phyloP scores from a whole-genome alignment of 805 yeast species.

The Nematodospora valgi region DNA sequence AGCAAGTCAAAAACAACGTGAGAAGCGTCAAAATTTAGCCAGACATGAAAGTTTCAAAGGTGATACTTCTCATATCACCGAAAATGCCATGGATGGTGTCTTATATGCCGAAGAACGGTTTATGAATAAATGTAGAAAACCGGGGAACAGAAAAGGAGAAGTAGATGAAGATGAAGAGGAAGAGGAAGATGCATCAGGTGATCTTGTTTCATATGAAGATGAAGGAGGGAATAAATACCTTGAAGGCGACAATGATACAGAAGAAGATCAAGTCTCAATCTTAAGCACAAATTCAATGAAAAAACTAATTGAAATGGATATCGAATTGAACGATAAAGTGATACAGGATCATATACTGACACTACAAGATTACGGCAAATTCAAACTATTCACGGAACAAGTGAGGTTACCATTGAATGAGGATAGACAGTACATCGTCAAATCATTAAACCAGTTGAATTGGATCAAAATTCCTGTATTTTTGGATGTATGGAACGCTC shows the following conservation, averaged over 20 bases:
- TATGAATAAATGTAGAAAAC: constrained; percentile 4
- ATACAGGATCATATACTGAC: constrained; percentile 13
- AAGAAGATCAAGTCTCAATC: constrained; percentile 9
- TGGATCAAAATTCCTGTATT: constrained; percentile 81
- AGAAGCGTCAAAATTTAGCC: constrained; percentile 21
- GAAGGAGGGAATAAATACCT: constrained; percentile 12
- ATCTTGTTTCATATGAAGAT: constrained; percentile 13
- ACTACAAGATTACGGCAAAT: constrained; percentile 17
- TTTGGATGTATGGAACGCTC: constrained; percentile 74
- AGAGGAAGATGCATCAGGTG: too few species aligned
- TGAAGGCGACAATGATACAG: constrained; percentile 10
- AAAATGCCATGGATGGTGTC: constrained; percentile 32
- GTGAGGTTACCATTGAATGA: constrained; percentile 31
- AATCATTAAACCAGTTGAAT: constrained; percentile 55
- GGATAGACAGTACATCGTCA: constrained; percentile 39
- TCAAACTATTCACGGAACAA: constrained; percentile 27
- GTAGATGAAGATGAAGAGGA: constrained; percentile 5
- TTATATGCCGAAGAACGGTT: constrained; percentile 32
- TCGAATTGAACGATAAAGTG: constrained; percentile 21
- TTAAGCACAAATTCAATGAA: constrained; percentile 8
- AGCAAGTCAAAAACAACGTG: constrained; percentile 28
- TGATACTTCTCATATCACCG: constrained; percentile 37
- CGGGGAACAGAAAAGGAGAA: constrained; percentile 10
- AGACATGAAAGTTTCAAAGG: constrained; percentile 38
- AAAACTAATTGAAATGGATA: constrained; percentile 19